These are phyloP conservation scores for Penicillium sclerotiorum DNA, from an alignment of 2,329 filamentous ascomycete species.

Conservation along the genomic window DNA sequence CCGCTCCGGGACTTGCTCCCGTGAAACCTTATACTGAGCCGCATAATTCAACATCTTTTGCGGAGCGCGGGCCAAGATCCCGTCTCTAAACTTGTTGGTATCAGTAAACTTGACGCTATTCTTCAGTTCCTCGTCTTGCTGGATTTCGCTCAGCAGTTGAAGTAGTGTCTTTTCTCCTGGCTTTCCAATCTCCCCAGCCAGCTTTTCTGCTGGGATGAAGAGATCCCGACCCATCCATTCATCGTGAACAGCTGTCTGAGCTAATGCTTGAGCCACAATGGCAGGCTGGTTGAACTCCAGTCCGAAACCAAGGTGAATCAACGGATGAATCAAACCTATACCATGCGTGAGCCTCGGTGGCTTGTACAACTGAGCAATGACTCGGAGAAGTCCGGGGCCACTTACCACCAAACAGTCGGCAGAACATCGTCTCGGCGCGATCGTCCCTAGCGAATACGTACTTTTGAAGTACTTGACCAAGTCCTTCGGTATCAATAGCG, in stretches of 20 bases:
- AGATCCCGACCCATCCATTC: slow-evolving; percentile 56
- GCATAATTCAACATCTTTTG: slow-evolving; percentile 66
- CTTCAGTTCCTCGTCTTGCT: slow-evolving; percentile 59
- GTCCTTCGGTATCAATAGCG: slow-evolving; percentile 68
- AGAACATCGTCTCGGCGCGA: slow-evolving; percentile 68
- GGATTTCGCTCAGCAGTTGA: slow-evolving; percentile 64
- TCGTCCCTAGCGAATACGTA: slow-evolving; percentile 70
- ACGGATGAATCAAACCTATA: slow-evolving; percentile 70
- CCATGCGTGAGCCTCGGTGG: background rate
- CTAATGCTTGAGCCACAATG: slow-evolving; percentile 77
- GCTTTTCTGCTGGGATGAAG: slow-evolving; percentile 48
- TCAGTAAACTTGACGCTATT: slow-evolving; percentile 57
- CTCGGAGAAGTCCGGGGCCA: too few relatives aligned
- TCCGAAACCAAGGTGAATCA: slow-evolving; percentile 85
- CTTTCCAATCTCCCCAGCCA: slow-evolving; percentile 35
- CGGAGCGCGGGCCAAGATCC: slow-evolving; percentile 64
- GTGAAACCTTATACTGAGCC: slow-evolving; percentile 59
- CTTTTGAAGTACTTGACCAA: slow-evolving; percentile 63
- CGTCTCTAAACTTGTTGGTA: slow-evolving; percentile 68
- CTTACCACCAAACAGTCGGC: slow-evolving; percentile 66
- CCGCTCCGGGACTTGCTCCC: slow-evolving; percentile 60
- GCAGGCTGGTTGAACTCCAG: slow-evolving; percentile 81
- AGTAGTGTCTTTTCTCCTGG: slow-evolving; percentile 49
- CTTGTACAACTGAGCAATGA: too few relatives aligned
- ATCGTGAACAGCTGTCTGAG: slow-evolving; percentile 72